Evolutionary conservation across 441 rosid genomes (phyloP).

Genomic region (Croton laevigatus): DNA sequence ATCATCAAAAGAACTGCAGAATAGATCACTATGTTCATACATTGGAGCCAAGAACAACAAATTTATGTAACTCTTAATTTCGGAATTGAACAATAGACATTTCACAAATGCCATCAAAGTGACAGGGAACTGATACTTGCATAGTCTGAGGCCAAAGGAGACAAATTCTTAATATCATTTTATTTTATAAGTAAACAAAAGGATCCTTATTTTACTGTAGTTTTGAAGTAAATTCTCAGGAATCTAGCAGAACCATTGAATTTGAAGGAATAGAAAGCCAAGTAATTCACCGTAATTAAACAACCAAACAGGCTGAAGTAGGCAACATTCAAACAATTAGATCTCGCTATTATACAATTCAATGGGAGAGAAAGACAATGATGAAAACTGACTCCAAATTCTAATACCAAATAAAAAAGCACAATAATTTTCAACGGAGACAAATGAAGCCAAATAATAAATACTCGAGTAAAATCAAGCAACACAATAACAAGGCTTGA

Average conservation of each 20-base stretch:
- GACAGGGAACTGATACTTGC: neutral
- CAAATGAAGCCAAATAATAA: neutral
- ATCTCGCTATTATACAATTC: neutral
- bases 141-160: neutral
- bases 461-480: neutral
- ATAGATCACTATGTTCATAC: neutral
- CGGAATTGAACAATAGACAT: neutral
- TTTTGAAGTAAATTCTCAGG: no score
- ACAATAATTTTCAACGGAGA: neutral
- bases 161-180: neutral
- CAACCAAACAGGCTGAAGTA: no score
- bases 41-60: no score
- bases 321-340: neutral
- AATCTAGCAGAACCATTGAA: no score
- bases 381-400: neutral
- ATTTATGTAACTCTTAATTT: no score
- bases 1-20: neutral
- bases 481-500: neutral
- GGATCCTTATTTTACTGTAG: no score
- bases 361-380: neutral
- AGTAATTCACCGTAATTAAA: no score
- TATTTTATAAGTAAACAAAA: neutral
- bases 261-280: no score
- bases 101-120: neutral
- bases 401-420: neutral